A percentile compares a stretch with the other conserved stretches of the same genome.
phyloP scores from a whole-genome alignment of 306 rosid species.

The Vicia sativa region DNA sequence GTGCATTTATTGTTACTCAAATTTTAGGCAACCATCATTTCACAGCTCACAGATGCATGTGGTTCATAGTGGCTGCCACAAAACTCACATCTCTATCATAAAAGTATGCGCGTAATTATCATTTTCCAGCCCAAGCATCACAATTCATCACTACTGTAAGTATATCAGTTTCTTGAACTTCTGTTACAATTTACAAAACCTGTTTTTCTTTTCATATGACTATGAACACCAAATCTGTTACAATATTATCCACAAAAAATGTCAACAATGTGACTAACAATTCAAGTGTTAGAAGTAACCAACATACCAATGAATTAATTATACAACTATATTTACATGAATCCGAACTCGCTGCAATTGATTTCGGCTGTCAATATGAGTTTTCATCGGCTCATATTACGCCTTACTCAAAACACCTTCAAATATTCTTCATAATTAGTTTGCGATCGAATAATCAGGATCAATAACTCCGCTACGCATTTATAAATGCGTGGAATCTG shows the following conservation, averaged over 20 bases:
- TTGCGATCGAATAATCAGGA: background rate
- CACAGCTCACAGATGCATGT: no score
- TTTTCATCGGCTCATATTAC: background rate
- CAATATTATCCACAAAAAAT: conserved; percentile 28
- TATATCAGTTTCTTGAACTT: background rate
- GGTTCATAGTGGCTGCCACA: no score
- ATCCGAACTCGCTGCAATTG: background rate
- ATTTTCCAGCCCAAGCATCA: background rate
- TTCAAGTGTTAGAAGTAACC: background rate
- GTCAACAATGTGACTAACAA: conserved; percentile 31
- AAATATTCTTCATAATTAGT: background rate
- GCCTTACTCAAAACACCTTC: background rate
- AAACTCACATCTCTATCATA: no score
- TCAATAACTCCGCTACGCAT: background rate
- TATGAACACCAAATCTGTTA: conserved; percentile 9
- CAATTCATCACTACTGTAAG: background rate
- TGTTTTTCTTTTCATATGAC: background rate
- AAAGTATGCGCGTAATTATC: no score
- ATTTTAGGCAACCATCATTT: no score
- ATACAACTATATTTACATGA: conserved; percentile 6
- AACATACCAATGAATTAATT: conserved; percentile 3
- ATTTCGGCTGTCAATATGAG: background rate
- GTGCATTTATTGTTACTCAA: no score
- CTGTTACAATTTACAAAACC: background rate
- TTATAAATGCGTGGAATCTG: background rate